Evolutionary conservation across 2,329 filamentous ascomycete genomes (phyloP).

Genomic region (Stylonectria norvegica): DNA sequence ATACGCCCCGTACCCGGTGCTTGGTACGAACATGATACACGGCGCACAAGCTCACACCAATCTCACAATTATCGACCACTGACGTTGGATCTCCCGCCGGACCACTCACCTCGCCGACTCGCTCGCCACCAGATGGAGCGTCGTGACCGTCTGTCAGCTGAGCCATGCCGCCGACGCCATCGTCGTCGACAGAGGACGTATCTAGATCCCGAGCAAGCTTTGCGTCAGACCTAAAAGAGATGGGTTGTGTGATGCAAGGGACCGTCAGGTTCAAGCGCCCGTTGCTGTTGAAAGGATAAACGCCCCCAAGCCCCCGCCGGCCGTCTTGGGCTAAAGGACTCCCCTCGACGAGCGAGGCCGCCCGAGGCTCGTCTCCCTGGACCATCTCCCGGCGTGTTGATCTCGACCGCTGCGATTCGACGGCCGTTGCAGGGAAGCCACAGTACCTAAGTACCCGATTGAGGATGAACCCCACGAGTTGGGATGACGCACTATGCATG

Average conservation of each 20-base stretch:
- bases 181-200: conserved; percentile 5
- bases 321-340: no score
- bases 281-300: conserved; percentile 4
- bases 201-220: conserved; percentile 3
- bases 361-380: no score
- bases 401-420: conserved; percentile 17
- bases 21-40: no score
- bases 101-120: no score
- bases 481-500: conserved; percentile 20
- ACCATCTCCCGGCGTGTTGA: conserved; percentile 18
- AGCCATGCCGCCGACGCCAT: conserved; percentile 29
- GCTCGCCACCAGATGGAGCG: conserved; percentile 27
- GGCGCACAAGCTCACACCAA: no score
- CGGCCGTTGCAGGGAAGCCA: conserved; percentile 16
- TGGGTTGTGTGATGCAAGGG: not conserved
- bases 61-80: no score
- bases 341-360: no score
- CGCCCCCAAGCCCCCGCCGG: conserved; percentile 3
- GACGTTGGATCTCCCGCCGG: no score
- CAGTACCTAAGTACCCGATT: no score
- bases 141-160: conserved; percentile 29
- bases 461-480: no score
- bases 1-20: no score
- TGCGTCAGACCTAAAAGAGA: no score
- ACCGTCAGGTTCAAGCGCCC: conserved; percentile 8